phyloP scores from a whole-genome alignment of 345 rosid species.

The Eucalyptus pauciflora region DNA sequence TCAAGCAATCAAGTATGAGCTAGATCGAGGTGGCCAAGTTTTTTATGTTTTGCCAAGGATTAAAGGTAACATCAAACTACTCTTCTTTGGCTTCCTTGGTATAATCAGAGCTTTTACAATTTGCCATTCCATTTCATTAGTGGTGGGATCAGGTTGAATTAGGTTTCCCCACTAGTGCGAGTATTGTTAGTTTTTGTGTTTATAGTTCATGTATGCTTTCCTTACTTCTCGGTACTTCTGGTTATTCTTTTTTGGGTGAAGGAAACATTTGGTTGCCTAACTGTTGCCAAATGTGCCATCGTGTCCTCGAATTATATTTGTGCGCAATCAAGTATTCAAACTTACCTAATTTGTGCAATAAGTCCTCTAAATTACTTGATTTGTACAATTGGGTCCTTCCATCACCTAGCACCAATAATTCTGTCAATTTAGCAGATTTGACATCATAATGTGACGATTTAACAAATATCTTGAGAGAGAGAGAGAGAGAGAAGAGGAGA shows the following conservation, averaged over 20 bases:
- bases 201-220: not conserved
- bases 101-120: not conserved
- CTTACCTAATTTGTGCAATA: not conserved
- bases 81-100: not conserved
- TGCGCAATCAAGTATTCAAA: not conserved
- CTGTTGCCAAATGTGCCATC: not conserved
- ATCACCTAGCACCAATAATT: not conserved
- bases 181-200: not conserved
- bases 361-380: not conserved
- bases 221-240: not conserved
- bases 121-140: not conserved
- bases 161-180: not conserved
- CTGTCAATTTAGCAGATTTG: not conserved
- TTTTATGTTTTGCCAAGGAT: conserved; percentile 94
- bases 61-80: conserved; percentile 40
- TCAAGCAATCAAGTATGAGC: conserved; percentile 68
- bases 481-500: not conserved
- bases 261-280: not conserved
- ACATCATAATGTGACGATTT: not conserved
- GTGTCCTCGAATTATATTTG: not conserved
- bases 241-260: not conserved
- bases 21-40: conserved; percentile 88
- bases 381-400: not conserved
- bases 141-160: not conserved
- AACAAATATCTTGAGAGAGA: not conserved